A percentile compares a stretch with the other conserved stretches of the same genome.
These are phyloP conservation scores for Cystoderma amianthinum DNA, from an alignment of 768 basidiomycete genomes.

Conservation along the genomic window DNA sequence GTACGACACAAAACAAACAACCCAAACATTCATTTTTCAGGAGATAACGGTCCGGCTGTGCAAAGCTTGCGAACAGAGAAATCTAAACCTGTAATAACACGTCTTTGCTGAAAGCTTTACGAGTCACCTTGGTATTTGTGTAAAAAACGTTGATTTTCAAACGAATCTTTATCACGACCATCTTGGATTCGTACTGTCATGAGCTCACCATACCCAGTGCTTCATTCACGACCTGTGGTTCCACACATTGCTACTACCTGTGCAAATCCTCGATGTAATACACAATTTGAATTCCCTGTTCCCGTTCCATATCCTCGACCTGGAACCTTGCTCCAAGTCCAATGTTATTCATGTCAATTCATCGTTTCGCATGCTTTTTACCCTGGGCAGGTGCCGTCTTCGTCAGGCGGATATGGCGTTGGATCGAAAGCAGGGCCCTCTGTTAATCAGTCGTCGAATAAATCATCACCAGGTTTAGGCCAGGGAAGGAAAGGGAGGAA, in stretches of 20 bases:
- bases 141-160: no score
- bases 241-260: constrained; percentile 67
- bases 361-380: constrained; percentile 63
- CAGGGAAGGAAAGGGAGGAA: constrained; percentile 52
- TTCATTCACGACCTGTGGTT: constrained; percentile 58
- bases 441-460: constrained; percentile 10
- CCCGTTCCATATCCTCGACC: constrained; percentile 51
- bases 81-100: no score
- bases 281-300: constrained; percentile 60
- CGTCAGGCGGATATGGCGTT: constrained; percentile 8
- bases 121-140: no score
- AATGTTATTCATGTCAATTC: constrained; percentile 63
- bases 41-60: no score
- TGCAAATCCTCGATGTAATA: constrained; percentile 38
- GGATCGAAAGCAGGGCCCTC: constrained; percentile 8
- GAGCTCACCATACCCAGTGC: constrained; percentile 37
- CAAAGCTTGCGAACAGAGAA: no score
- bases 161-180: no score
- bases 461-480: constrained; percentile 14
- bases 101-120: no score
- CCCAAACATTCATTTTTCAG: no score
- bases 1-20: no score
- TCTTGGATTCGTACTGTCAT: constrained; percentile 23
- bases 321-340: constrained; percentile 54
- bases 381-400: constrained; percentile 46